These are phyloP conservation scores for Trifolium fragiferum DNA, from an alignment of 306 rosid species.

Conservation along the genomic window DNA sequence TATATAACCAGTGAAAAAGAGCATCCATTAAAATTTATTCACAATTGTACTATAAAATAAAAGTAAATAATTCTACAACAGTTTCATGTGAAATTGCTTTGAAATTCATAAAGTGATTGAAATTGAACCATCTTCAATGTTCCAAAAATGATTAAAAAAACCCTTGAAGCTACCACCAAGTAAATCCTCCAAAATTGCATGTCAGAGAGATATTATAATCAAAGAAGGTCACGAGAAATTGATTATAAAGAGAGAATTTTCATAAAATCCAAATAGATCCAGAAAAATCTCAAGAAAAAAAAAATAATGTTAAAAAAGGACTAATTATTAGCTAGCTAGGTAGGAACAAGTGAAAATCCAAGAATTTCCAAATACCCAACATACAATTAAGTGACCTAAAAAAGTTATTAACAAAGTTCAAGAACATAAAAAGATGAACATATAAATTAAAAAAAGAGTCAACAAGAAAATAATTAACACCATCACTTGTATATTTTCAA, in stretches of 20 bases:
- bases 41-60: too few species aligned
- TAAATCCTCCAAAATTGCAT: constrained; percentile 43
- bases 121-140: not conserved
- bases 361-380: constrained; percentile 37
- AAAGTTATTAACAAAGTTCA: not conserved
- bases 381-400: constrained; percentile 11
- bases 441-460: not conserved
- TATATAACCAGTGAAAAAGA: too few species aligned
- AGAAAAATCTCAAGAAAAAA: not conserved
- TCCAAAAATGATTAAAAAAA: constrained; percentile 5
- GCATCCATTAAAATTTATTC: too few species aligned
- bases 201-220: constrained; percentile 34
- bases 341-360: constrained; percentile 23
- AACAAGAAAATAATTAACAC: not conserved
- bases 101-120: constrained; percentile 28
- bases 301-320: not conserved
- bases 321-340: not conserved
- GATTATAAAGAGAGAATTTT: constrained; percentile 28
- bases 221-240: constrained; percentile 23
- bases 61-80: not conserved
- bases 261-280: constrained; percentile 42
- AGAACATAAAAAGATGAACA: not conserved
- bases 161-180: not conserved
- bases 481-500: constrained; percentile 19
- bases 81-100: constrained; percentile 22